A percentile compares a stretch with the other conserved stretches of the same genome.
Evolutionary conservation across 208 protist species (phyloP).

Genomic region (Blastocrithidia nonstop): DNA sequence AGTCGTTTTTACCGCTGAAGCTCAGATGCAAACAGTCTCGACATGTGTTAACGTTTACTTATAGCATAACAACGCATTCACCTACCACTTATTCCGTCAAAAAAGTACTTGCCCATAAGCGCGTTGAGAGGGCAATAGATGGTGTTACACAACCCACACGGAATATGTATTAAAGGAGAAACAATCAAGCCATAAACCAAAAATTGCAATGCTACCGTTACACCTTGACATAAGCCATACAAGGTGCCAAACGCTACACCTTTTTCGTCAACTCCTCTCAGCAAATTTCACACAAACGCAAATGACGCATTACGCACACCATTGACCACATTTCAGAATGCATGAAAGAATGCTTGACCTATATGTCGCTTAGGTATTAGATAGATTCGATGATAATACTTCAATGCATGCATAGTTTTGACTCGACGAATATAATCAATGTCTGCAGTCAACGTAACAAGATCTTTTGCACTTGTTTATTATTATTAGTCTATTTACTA

Average conservation of each 20-base stretch:
- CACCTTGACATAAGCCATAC: slow-evolving; percentile 9
- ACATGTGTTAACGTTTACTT: too few species aligned
- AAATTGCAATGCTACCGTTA: slow-evolving; percentile 14
- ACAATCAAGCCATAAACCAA: slow-evolving; percentile 44
- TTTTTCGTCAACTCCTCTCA: slow-evolving; percentile 8
- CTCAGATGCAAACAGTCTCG: slow-evolving; percentile 19
- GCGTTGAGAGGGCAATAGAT: slow-evolving; percentile 47
- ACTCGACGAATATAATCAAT: slow-evolving; percentile 53
- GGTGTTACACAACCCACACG: slow-evolving; percentile 40
- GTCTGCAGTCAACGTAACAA: slow-evolving; percentile 22
- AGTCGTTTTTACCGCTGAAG: slow-evolving; percentile 48
- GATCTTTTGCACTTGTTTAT: slow-evolving; percentile 4
- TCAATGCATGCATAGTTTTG: slow-evolving; percentile 34
- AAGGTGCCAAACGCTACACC: slow-evolving; percentile 2
- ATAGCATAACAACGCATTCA: slow-evolving; percentile 46
- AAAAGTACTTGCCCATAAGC: slow-evolving; percentile 38
- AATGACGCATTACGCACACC: slow-evolving; percentile 38
- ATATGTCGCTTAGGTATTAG: slow-evolving; percentile 63
- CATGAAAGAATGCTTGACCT: slow-evolving; percentile 27
- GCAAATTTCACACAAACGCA: too few species aligned
- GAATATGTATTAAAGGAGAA: slow-evolving; percentile 53
- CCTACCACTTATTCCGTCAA: slow-evolving; percentile 51
- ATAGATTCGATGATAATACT: slow-evolving; percentile 70
- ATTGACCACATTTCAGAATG: slow-evolving; percentile 48
- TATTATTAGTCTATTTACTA: not conserved